Conservation (phyloP, 306 rosid species). For the Pyrus pyrifolia region DNA sequence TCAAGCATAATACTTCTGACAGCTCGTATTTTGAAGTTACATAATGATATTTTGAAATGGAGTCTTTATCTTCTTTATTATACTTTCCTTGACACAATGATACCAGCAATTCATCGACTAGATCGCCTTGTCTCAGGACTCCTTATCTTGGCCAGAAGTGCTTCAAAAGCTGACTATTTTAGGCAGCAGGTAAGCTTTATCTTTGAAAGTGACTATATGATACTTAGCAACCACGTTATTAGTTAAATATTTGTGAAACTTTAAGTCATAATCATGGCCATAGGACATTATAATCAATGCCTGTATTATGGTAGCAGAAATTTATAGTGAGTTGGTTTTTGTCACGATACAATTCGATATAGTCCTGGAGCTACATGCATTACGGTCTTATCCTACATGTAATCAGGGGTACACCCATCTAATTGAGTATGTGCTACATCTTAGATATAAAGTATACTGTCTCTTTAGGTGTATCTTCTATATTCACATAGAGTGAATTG, state of each 20-base stretch:
- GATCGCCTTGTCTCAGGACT: slow-evolving; percentile 98
- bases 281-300: not conserved
- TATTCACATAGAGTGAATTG: not conserved
- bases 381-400: not conserved
- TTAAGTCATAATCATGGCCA: not conserved
- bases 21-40: not conserved
- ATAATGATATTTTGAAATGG: not conserved
- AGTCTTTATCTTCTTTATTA: slow-evolving; percentile 8
- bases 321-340: not conserved
- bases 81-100: slow-evolving; percentile 50
- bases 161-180: slow-evolving; percentile 71
- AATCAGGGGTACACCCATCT: not conserved
- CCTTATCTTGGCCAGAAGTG: slow-evolving; percentile 87
- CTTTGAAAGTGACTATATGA: not conserved
- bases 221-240: not conserved
- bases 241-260: not conserved
- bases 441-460: not conserved
- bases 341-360: not conserved
- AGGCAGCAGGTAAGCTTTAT: slow-evolving; percentile 67
- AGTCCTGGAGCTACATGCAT: not conserved
- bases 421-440: not conserved
- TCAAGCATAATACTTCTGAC: slow-evolving; percentile 1
- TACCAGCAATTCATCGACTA: slow-evolving; percentile 77
- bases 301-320: not conserved
- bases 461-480: not conserved